Percentiles rank a stretch among this genome's conserved stretches.
Evolutionary conservation across 2,329 filamentous ascomycete species (phyloP).

Genomic region (Fusarium miscanthi): DNA sequence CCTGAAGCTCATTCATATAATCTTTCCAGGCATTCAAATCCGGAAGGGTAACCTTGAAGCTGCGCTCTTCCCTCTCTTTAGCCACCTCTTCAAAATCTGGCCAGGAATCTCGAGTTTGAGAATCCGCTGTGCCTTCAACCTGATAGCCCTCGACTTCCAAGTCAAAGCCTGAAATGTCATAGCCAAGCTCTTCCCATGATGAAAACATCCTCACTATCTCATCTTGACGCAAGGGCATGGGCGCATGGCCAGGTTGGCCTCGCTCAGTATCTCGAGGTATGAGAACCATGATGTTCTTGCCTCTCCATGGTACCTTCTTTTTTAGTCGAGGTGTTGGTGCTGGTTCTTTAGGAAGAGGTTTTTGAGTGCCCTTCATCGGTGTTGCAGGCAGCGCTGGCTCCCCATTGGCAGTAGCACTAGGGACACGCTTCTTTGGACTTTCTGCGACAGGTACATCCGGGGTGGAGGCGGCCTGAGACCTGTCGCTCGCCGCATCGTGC

Average conservation of each 20-base stretch:
- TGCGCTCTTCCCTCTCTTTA: conserved; percentile 63
- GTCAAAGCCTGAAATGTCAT: conserved; percentile 75
- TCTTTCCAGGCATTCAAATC: conserved; percentile 77
- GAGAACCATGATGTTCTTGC: conserved; percentile 78
- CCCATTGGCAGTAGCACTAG: conserved; percentile 44
- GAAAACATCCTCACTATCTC: conserved; percentile 72
- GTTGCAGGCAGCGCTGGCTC: conserved; percentile 49
- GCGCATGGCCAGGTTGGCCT: conserved; percentile 65
- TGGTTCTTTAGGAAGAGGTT: conserved; percentile 53
- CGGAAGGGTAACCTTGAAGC: conserved; percentile 74
- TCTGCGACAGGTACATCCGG: conserved; percentile 43
- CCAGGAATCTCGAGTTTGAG: conserved; percentile 76
- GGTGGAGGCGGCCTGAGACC: conserved; percentile 43
- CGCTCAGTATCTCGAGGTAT: conserved; percentile 75
- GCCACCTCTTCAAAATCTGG: conserved; percentile 70
- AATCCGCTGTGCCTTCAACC: conserved; percentile 55
- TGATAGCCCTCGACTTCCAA: conserved; percentile 61
- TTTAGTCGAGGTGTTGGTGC: conserved; percentile 67
- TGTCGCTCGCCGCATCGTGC: conserved; percentile 44
- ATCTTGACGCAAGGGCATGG: conserved; percentile 64
- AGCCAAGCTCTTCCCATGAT: conserved; percentile 76
- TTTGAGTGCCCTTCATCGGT: conserved; percentile 51
- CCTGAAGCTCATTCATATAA: conserved; percentile 84
- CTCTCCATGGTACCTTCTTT: conserved; percentile 80
- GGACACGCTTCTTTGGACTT: conserved; percentile 39